Base-by-base conservation (phyloP, 192 early-diverging fungal genomes). In the Backusella sp. region DNA sequence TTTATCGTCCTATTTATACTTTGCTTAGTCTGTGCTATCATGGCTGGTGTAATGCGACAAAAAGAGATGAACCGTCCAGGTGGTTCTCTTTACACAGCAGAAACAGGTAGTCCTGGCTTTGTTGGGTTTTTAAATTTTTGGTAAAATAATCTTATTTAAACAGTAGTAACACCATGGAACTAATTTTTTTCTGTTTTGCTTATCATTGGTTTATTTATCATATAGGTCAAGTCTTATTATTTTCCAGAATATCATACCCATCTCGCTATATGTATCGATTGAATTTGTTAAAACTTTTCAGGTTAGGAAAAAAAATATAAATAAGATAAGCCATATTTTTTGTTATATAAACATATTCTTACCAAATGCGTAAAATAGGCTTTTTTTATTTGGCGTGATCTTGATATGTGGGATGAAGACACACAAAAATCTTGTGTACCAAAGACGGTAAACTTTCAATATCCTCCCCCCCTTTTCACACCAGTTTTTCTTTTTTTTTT, bases 211-310 rank as follows among this genome's bases (percentile, higher is more conserved):
- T 28, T 32, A 32, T 23, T 49, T 49, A 39, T 44, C 5, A 56
- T 59, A 26, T 77, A 89, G 85, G 91, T 89, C 89, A 68, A 88
- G 90, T 69, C 84, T 98, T 88, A 97, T 98, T 75, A 93, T 97
- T 72, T 95, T 97, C 74, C 97, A 98, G 79, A 95, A 97, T 79
- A 92, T 98, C 73, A 97, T 99, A 62, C 98, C 98, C 1, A 98
- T 99, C 62, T 95, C 96, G 0, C 84, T 99, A 3, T 98, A 97
- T 79, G 93, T 99, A 68, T 95, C 93, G 32, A 91, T 98, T 32
- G 97, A 98, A 83, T 86, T 98, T 72, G 92, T 95, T 66, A 99
- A 98, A 76, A 91, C 92, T 34, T 87, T 93, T 75, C 94, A 95
- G 77, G 88, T 86, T 77, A 21, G 82, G n/a, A 32, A 52, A 6